Evolutionary conservation across 139 green algal species (phyloP).

Genomic region (Chlamydomonas sp.): DNA sequence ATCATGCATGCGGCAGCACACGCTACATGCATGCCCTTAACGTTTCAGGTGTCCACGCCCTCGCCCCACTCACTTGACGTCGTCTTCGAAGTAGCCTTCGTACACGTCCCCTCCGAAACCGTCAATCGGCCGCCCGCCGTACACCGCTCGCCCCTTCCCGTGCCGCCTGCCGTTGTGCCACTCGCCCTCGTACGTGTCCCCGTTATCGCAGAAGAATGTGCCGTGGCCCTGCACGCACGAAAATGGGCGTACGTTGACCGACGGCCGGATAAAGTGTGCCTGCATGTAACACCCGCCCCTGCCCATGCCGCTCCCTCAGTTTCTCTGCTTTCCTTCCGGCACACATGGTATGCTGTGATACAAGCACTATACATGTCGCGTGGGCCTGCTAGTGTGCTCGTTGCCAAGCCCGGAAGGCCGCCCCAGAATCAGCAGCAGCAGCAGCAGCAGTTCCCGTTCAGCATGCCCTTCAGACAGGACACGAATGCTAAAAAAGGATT

Average conservation of each 20-base stretch:
- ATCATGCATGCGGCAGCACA: neutral
- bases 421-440: too few species aligned
- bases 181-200: conserved; percentile 78
- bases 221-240: conserved; percentile 63
- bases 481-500: neutral
- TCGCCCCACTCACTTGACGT: conserved; percentile 61
- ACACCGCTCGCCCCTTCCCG: conserved; percentile 64
- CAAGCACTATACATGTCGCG: too few species aligned
- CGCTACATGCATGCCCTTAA: too few species aligned
- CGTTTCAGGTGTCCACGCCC: neutral
- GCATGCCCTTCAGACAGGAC: neutral
- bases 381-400: too few species aligned
- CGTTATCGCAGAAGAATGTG: conserved; percentile 69
- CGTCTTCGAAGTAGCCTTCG: conserved; percentile 72
- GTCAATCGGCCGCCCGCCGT: conserved; percentile 67
- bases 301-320: too few species aligned
- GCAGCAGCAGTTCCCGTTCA: too few species aligned
- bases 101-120: conserved; percentile 77
- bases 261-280: neutral
- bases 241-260: neutral
- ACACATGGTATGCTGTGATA: too few species aligned
- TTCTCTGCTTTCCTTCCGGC: too few species aligned
- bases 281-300: too few species aligned
- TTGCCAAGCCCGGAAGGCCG: too few species aligned
- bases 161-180: conserved; percentile 62